phyloP scores from a whole-genome alignment of 768 basidiomycete species.

The Dictyophora rubrovolvata region DNA sequence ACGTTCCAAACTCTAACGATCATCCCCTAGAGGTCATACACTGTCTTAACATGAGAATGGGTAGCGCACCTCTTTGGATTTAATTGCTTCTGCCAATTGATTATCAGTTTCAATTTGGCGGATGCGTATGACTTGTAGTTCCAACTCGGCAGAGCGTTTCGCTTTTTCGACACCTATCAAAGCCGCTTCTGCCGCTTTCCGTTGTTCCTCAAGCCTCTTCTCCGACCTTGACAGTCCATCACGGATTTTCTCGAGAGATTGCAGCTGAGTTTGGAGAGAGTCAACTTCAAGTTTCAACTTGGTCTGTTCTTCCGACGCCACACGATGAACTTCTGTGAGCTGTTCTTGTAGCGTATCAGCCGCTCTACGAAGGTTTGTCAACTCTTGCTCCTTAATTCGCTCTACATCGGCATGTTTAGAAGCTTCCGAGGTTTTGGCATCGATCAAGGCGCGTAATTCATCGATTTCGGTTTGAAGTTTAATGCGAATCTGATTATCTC shows the following conservation, averaged over 20 bases:
- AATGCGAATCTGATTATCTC: constrained; percentile 33
- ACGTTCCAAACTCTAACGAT: constrained; percentile 57
- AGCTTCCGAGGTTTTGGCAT: constrained; percentile 81
- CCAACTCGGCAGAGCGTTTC: constrained; percentile 59
- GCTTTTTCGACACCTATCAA: constrained; percentile 56
- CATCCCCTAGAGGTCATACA: constrained; percentile 1
- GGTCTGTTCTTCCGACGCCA: constrained; percentile 54
- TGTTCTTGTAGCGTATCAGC: constrained; percentile 53
- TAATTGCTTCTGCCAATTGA: constrained; percentile 48
- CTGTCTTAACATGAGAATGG: constrained; percentile 3
- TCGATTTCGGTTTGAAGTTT: constrained; percentile 79
- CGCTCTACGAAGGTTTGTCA: constrained; percentile 58
- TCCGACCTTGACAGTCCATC: constrained; percentile 56
- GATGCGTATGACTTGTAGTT: constrained; percentile 57
- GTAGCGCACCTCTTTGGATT: constrained; percentile 64
- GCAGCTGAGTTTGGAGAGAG: constrained; percentile 46
- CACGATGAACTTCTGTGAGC: constrained; percentile 51
- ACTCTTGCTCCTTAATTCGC: constrained; percentile 79
- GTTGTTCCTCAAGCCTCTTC: constrained; percentile 38
- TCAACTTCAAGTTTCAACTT: constrained; percentile 73
- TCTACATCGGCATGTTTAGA: constrained; percentile 75
- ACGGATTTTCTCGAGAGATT: constrained; percentile 49
- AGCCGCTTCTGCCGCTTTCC: constrained; percentile 36
- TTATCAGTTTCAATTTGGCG: constrained; percentile 60
- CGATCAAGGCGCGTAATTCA: constrained; percentile 72